These are phyloP conservation scores for Canariomyces notabilis DNA, from an alignment of 2,329 filamentous ascomycete genomes.

Conservation along the genomic window DNA sequence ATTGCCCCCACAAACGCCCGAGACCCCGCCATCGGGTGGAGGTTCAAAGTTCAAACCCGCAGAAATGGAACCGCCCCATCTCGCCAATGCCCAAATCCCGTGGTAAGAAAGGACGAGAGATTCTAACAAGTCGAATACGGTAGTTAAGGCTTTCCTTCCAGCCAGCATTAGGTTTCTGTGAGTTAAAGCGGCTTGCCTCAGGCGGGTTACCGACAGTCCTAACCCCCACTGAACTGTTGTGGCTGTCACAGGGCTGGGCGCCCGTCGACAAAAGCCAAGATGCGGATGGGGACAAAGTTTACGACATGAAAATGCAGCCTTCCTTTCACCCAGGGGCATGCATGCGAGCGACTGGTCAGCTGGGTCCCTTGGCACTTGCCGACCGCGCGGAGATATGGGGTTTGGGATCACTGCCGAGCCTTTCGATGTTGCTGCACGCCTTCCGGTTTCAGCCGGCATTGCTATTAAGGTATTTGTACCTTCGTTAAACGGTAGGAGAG, in stretches of 20 bases:
- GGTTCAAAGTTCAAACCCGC: too few relatives aligned
- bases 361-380: constrained; percentile 12
- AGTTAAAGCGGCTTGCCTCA: not conserved
- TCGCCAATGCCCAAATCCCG: too few relatives aligned
- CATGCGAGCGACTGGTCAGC: constrained; percentile 5
- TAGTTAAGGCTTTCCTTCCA: not conserved
- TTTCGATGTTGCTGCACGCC: not conserved
- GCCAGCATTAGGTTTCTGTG: not conserved
- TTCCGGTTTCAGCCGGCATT: constrained; percentile 13
- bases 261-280: not conserved
- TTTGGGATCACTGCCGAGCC: not conserved
- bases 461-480: not conserved
- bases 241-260: not conserved
- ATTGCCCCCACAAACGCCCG: too few relatives aligned
- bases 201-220: not conserved
- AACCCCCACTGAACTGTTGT: too few relatives aligned
- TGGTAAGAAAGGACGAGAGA: too few relatives aligned
- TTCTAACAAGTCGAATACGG: not conserved
- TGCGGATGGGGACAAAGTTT: not conserved
- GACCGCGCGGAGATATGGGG: constrained; percentile 3
- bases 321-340: not conserved
- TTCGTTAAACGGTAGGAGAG: not conserved
- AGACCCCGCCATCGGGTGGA: too few relatives aligned
- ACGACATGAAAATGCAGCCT: not conserved
- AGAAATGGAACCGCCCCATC: too few relatives aligned